Percentiles rank a stretch among this genome's conserved stretches.
Evolutionary conservation across 2,329 filamentous ascomycete genomes (phyloP).

Genomic region (Neopestalotiopsis sp.): DNA sequence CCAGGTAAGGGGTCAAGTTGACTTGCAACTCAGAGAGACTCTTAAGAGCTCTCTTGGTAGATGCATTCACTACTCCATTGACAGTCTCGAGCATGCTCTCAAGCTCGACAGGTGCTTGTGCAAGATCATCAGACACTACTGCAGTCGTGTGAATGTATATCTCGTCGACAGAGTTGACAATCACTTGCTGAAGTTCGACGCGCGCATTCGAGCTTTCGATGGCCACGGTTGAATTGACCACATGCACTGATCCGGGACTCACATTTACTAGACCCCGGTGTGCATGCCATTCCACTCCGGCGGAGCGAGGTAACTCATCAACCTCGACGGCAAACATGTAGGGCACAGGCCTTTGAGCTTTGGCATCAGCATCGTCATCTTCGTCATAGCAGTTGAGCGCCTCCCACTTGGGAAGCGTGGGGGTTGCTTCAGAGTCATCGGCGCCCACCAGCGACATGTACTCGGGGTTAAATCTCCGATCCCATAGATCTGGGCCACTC

Average conservation of each 20-base stretch:
- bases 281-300: constrained; percentile 84
- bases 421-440: constrained; percentile 31
- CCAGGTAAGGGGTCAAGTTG: neutral
- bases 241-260: constrained; percentile 28
- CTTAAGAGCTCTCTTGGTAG: neutral
- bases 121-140: neutral
- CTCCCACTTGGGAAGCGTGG: constrained; percentile 57
- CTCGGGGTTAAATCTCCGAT: constrained; percentile 62
- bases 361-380: constrained; percentile 24
- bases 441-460: constrained; percentile 48
- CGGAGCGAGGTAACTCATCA: constrained; percentile 74
- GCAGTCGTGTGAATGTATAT: constrained; percentile 3
- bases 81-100: neutral
- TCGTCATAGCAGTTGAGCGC: constrained; percentile 45
- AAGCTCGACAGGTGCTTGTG: neutral
- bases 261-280: constrained; percentile 61
- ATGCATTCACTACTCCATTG: neutral
- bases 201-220: neutral
- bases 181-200: constrained; percentile 31
- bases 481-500: constrained; percentile 70
- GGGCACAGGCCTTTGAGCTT: constrained; percentile 48
- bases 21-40: neutral
- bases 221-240: constrained; percentile 16
- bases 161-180: constrained; percentile 24
- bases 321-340: constrained; percentile 80